Percentiles rank a stretch among this genome's conserved stretches.
Evolutionary conservation across 116 monocot genomes (phyloP).

Genomic region (Zostera marina): DNA sequence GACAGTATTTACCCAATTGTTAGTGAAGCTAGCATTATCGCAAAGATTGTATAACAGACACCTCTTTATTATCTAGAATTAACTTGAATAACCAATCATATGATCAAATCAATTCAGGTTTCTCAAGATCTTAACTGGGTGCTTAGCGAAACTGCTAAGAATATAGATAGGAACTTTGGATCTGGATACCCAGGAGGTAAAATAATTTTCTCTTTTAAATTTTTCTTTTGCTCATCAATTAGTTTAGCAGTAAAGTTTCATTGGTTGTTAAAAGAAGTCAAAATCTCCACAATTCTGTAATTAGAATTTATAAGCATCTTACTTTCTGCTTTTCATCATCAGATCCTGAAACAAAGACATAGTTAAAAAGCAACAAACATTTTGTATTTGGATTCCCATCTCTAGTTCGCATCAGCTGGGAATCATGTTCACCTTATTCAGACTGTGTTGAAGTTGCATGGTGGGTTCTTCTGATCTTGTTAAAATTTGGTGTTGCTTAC

Average conservation of each 20-base stretch:
- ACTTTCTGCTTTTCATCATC: not conserved
- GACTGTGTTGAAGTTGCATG: slow-evolving; percentile 57
- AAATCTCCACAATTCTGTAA: no score
- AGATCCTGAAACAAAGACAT: slow-evolving; percentile 93
- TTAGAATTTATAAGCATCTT: no score
- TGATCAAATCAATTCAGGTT: slow-evolving; percentile 25
- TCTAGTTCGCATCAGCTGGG: slow-evolving; percentile 97
- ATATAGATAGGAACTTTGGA: slow-evolving; percentile 69
- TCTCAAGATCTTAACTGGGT: slow-evolving; percentile 82
- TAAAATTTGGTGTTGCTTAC: not conserved
- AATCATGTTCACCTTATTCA: slow-evolving; percentile 63
- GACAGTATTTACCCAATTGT: slow-evolving; percentile 95
- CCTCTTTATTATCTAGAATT: no score
- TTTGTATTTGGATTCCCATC: slow-evolving; percentile 81
- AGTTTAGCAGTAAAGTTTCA: not conserved
- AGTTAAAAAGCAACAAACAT: slow-evolving; percentile 75
- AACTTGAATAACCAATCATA: not conserved
- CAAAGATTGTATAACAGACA: slow-evolving; percentile 38
- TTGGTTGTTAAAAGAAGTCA: not conserved
- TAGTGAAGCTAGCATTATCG: slow-evolving; percentile 96
- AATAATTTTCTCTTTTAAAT: not conserved
- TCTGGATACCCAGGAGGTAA: slow-evolving; percentile 98
- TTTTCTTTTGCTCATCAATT: no score
- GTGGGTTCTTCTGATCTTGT: slow-evolving; percentile 17
- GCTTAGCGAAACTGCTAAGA: slow-evolving; percentile 56